These are phyloP conservation scores for Fraxinus latifolia DNA, from an alignment of 305 asterid genomes.

Conservation along the genomic window DNA sequence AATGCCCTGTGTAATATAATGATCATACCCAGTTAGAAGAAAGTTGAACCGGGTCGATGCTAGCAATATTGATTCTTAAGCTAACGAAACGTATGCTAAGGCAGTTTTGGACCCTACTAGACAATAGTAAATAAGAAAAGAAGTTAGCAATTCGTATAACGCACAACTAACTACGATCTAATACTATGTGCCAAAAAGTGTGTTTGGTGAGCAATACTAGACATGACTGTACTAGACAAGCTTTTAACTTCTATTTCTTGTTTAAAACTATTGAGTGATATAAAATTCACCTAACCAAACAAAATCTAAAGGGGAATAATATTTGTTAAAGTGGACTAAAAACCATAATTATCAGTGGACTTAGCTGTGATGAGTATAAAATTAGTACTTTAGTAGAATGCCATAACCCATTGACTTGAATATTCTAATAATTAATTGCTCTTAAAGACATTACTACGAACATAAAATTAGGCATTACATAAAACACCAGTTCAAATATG, in stretches of 20 bases:
- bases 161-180: neutral
- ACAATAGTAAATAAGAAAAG: neutral
- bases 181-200: neutral
- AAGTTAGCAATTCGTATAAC: neutral
- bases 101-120: neutral
- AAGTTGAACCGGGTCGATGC: neutral
- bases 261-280: neutral
- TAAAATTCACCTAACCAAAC: neutral
- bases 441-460: neutral
- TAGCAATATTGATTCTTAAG: neutral
- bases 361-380: neutral
- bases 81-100: neutral
- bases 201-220: neutral
- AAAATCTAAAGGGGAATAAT: neutral
- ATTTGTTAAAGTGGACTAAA: neutral
- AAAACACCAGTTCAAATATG: neutral
- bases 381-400: neutral
- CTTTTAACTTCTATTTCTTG: neutral
- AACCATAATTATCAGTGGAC: neutral
- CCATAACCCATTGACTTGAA: neutral
- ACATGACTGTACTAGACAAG: neutral
- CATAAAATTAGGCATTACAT: neutral
- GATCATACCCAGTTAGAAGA: neutral
- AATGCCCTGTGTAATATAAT: conserved; percentile 56
- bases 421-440: neutral